A percentile compares a stretch with the other conserved stretches of the same genome.
phyloP scores from a whole-genome alignment of 257 asterid genomes.

The Primulina huaijiensis region DNA sequence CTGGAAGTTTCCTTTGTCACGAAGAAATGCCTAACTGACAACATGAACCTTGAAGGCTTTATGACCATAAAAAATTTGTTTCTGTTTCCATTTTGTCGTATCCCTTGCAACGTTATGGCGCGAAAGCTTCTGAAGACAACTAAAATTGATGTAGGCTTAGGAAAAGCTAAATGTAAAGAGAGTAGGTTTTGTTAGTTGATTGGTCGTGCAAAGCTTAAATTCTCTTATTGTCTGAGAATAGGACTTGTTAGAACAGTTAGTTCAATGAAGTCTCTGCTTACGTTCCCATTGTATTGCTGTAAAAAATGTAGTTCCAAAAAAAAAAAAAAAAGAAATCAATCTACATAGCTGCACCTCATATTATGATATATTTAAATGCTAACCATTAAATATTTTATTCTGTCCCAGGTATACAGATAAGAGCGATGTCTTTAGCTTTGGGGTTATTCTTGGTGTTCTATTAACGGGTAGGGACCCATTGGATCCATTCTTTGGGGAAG shows the following conservation, averaged over 20 bases:
- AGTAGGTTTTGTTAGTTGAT: neutral
- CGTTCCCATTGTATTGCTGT: neutral
- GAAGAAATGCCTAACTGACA: no score
- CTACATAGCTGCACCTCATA: neutral
- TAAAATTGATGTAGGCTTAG: neutral
- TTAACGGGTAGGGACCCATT: slow-evolving; percentile 75
- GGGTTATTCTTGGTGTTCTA: slow-evolving; percentile 69
- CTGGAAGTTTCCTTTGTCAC: no score
- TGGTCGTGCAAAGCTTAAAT: neutral
- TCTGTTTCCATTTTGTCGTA: neutral
- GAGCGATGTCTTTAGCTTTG: slow-evolving; percentile 92
- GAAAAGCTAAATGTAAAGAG: neutral
- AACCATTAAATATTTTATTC: neutral
- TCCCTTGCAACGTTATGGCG: neutral
- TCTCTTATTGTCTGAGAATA: neutral
- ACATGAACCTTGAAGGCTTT: neutral
- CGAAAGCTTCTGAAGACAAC: neutral
- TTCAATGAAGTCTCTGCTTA: neutral
- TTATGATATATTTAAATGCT: neutral
- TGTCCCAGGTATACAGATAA: slow-evolving; percentile 72
- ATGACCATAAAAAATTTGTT: neutral
- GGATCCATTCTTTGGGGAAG: slow-evolving; percentile 61
- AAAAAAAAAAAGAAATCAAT: no score
- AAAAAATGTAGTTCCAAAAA: neutral
- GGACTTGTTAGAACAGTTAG: no score